Percentiles rank a stretch among this genome's conserved stretches.
phyloP scores from a whole-genome alignment of 805 yeast species.

The Candida yuanshanica region DNA sequence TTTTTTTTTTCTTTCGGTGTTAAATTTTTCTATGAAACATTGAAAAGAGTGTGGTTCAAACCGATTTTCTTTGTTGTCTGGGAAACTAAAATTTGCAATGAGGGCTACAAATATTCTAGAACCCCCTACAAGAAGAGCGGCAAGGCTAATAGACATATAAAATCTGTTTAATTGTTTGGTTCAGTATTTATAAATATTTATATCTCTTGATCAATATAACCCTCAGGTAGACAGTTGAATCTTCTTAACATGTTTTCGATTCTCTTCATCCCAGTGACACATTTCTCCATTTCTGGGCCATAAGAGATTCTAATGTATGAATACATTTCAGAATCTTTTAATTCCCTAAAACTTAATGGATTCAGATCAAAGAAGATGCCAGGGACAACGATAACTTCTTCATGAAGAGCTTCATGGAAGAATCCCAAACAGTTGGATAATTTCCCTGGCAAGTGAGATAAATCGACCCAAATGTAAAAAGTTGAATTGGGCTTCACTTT shows the following conservation, averaged over 20 bases:
- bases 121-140: too few species aligned
- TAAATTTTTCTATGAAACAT: too few species aligned
- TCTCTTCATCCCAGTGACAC: conserved; percentile 55
- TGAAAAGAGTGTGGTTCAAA: neutral
- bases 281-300: conserved; percentile 49
- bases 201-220: conserved; percentile 5
- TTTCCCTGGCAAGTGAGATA: conserved; percentile 50
- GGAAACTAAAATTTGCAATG: too few species aligned
- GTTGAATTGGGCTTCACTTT: conserved; percentile 50
- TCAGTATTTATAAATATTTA: too few species aligned
- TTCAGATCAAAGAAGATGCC: conserved; percentile 58
- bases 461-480: conserved; percentile 54
- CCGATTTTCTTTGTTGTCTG: too few species aligned
- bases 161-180: too few species aligned
- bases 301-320: conserved; percentile 53
- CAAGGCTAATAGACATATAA: too few species aligned
- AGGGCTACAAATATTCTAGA: too few species aligned
- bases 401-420: conserved; percentile 58
- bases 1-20: neutral
- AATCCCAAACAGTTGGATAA: conserved; percentile 53
- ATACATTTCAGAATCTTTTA: conserved; percentile 55
- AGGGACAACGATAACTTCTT: conserved; percentile 54
- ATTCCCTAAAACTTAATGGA: conserved; percentile 41
- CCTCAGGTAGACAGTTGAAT: conserved; percentile 37
- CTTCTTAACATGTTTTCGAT: conserved; percentile 43